A percentile compares a stretch with the other conserved stretches of the same genome.
Evolutionary conservation across 2,329 filamentous ascomycete genomes (phyloP).

Genomic region (Coniochaeta sp.): DNA sequence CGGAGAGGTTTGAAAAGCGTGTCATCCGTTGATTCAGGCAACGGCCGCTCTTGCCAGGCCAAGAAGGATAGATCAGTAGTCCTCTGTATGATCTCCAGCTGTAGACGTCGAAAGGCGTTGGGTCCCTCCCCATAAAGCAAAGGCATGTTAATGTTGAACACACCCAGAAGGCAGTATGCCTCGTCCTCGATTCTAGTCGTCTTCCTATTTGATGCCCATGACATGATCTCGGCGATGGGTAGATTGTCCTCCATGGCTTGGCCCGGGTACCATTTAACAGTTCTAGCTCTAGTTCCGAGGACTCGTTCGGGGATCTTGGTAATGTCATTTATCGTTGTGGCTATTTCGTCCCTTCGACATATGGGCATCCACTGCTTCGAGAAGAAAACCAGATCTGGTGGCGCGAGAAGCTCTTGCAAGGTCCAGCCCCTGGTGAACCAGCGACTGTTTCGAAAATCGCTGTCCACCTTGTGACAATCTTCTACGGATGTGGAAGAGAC

Average conservation of each 20-base stretch:
- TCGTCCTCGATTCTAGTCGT: conserved; percentile 6
- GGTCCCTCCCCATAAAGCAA: conserved; percentile 7
- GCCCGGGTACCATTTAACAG: no score
- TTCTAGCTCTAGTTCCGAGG: no score
- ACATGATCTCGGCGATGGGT: conserved; percentile 7
- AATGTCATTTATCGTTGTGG: neutral
- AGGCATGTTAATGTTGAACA: conserved; percentile 8
- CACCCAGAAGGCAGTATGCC: conserved; percentile 7
- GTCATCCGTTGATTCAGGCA: neutral
- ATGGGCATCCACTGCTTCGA: conserved; percentile 1
- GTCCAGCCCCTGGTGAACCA: conserved; percentile 11
- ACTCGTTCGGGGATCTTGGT: neutral
- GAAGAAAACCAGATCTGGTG: conserved; percentile 3
- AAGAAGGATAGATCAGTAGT: neutral
- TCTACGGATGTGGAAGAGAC: neutral
- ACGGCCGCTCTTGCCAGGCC: neutral
- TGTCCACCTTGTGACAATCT: neutral
- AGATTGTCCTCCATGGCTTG: no score
- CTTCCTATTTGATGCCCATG: conserved; percentile 4
- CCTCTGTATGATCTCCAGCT: neutral
- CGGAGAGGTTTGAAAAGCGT: neutral
- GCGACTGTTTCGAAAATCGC: neutral
- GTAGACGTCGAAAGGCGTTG: conserved; percentile 5
- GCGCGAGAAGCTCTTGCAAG: conserved; percentile 8
- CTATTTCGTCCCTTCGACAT: neutral